phyloP scores from a whole-genome alignment of 2,329 filamentous ascomycete genomes.

The Metarhizium anisopliae region DNA sequence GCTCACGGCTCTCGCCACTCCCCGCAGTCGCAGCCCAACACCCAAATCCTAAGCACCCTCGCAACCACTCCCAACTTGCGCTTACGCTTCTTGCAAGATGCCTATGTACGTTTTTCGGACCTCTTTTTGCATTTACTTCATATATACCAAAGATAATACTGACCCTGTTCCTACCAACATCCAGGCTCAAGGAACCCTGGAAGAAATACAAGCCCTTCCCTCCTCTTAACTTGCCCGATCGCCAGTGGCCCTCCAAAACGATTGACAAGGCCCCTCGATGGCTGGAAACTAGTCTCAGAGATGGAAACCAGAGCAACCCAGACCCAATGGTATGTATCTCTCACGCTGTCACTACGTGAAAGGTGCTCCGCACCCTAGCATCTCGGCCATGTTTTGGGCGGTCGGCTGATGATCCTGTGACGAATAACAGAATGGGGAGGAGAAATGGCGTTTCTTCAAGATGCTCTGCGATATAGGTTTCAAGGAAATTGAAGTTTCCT shows the following conservation, averaged over 20 bases:
- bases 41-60: neutral
- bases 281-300: constrained; percentile 74
- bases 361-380: neutral
- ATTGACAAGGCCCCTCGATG: constrained; percentile 82
- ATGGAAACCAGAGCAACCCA: constrained; percentile 88
- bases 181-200: constrained; percentile 64
- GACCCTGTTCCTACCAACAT: neutral
- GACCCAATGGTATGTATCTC: constrained; percentile 71
- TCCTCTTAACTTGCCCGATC: constrained; percentile 49
- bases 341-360: neutral
- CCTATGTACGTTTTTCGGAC: constrained; percentile 7
- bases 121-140: neutral
- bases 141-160: neutral
- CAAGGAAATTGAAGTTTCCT: constrained; percentile 96
- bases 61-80: neutral
- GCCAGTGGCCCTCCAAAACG: constrained; percentile 76
- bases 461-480: constrained; percentile 89
- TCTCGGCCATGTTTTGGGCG: neutral
- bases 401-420: neutral
- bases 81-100: constrained; percentile 5
- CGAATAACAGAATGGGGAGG: constrained; percentile 65
- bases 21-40: neutral
- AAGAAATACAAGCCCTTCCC: constrained; percentile 68
- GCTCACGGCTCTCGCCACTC: no score
- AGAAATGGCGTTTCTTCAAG: constrained; percentile 93